phyloP scores from a whole-genome alignment of 345 rosid genomes.

The Eucalyptus globulus region DNA sequence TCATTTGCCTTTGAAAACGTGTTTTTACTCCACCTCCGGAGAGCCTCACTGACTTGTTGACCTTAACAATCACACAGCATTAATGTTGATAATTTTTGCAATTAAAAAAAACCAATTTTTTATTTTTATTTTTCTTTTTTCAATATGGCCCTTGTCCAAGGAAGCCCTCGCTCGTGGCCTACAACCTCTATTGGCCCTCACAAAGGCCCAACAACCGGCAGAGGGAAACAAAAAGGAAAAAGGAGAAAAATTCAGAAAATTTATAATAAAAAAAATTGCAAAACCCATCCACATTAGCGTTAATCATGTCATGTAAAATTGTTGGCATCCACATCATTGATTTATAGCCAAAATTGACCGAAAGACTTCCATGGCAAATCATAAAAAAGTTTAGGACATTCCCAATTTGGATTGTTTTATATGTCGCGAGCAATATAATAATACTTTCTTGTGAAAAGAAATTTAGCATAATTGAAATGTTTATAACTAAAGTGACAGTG shows the following conservation, averaged over 20 bases:
- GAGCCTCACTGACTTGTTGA: no score
- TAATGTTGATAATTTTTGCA: no score
- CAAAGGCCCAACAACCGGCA: neutral
- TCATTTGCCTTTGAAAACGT: no score
- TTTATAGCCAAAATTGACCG: neutral
- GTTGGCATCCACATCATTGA: neutral
- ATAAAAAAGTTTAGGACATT: neutral
- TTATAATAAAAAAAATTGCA: neutral
- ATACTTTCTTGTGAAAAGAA: neutral
- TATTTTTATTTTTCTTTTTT: no score
- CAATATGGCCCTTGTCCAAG: neutral
- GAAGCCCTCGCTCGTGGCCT: neutral
- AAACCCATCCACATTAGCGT: accelerated
- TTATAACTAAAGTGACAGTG: accelerated
- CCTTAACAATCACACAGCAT: no score
- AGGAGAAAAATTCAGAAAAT: neutral
- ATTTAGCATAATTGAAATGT: neutral
- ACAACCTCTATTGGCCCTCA: neutral
- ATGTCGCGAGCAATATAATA: no score
- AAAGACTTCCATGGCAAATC: neutral
- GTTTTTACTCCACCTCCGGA: no score
- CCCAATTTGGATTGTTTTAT: no score
- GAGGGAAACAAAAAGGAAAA: neutral
- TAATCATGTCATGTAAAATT: accelerated
- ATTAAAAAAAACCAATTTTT: no score